phyloP scores from a whole-genome alignment of 2,329 filamentous ascomycete genomes.

The Nemania sp. region DNA sequence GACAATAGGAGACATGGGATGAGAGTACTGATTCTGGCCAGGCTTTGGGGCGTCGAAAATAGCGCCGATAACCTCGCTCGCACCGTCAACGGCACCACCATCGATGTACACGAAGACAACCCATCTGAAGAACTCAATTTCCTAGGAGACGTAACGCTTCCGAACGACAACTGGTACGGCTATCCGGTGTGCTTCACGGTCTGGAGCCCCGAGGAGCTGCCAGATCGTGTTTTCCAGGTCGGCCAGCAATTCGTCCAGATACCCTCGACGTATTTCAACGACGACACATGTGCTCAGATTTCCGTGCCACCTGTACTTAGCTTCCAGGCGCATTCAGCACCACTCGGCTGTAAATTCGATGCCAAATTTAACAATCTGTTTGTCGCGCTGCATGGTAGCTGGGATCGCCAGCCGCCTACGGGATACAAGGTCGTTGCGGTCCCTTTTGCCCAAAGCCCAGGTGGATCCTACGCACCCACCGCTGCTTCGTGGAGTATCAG shows the following conservation, averaged over 20 bases:
- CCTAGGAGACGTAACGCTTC: constrained; percentile 67
- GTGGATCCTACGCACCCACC: constrained; percentile 47
- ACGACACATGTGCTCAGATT: constrained; percentile 41
- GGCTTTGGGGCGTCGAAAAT: constrained; percentile 69
- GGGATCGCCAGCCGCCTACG: constrained; percentile 53
- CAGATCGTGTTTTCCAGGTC: constrained; percentile 49
- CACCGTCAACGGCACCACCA: constrained; percentile 52
- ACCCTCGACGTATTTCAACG: constrained; percentile 46
- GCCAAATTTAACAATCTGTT: constrained; percentile 66
- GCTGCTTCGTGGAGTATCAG: constrained; percentile 52
- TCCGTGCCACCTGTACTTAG: constrained; percentile 60
- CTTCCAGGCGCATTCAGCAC: constrained; percentile 69
- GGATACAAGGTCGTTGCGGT: constrained; percentile 55
- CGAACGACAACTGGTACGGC: constrained; percentile 66
- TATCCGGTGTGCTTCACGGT: constrained; percentile 64
- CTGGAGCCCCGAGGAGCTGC: constrained; percentile 56
- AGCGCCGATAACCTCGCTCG: constrained; percentile 70
- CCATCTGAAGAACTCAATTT: constrained; percentile 75
- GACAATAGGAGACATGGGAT: not conserved
- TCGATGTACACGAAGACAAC: constrained; percentile 69
- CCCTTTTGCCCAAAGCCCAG: constrained; percentile 50
- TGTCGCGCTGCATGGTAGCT: constrained; percentile 72
- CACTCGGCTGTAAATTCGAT: constrained; percentile 73
- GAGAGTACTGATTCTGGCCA: constrained; percentile 20
- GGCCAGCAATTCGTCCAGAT: constrained; percentile 51